Evolutionary conservation across 805 yeast species (phyloP).

Genomic region (Suhomyces faveliae): DNA sequence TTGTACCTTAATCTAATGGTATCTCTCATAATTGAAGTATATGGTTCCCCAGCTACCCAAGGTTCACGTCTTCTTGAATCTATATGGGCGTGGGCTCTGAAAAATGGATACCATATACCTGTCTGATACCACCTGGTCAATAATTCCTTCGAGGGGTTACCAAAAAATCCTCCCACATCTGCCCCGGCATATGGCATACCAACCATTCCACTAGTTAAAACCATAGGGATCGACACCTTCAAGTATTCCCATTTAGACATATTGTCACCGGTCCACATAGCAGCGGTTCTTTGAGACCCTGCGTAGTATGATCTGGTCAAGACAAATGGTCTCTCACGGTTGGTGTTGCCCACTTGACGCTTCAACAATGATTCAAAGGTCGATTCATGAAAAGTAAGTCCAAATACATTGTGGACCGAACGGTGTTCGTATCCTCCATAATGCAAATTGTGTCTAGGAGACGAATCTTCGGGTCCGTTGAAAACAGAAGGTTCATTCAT

Average conservation of each 20-base stretch:
- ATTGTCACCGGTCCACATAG: conserved; percentile 98
- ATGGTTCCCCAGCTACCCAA: conserved; percentile 77
- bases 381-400: conserved; percentile 75
- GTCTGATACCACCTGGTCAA: conserved; percentile 93
- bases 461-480: conserved; percentile 89
- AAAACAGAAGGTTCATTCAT: conserved; percentile 98
- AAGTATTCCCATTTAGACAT: conserved; percentile 90
- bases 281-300: conserved; percentile 88
- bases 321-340: conserved; percentile 74
- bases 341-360: conserved; percentile 42
- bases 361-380: conserved; percentile 65
- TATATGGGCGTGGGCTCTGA: conserved; percentile 95
- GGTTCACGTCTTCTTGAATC: conserved; percentile 94
- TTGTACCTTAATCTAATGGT: conserved; percentile 73
- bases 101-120: conserved; percentile 95
- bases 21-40: conserved; percentile 61
- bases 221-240: conserved; percentile 79
- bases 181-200: conserved; percentile 95
- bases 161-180: conserved; percentile 96
- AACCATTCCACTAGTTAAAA: conserved; percentile 72
- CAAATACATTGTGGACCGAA: conserved; percentile 84
- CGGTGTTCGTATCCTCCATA: conserved; percentile 85
- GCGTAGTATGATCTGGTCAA: conserved; percentile 84
- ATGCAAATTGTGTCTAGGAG: conserved; percentile 80
- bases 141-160: conserved; percentile 79